Evolutionary conservation across 2,329 filamentous ascomycete genomes (phyloP), one percentile per base, ranked within the genome.

Genomic region (Triangularia setosa): DNA sequence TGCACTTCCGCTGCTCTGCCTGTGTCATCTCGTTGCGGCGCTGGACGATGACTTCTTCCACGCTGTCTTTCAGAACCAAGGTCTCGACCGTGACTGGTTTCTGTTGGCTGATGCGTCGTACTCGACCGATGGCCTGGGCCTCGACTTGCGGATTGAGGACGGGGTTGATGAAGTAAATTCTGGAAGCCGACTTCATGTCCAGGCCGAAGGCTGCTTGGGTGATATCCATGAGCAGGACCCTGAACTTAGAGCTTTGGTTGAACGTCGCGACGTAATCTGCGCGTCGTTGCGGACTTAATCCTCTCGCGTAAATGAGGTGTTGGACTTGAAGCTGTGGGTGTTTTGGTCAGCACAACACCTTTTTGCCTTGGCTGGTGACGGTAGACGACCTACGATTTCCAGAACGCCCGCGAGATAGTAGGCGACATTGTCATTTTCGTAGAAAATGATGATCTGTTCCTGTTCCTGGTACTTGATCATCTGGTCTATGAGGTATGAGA

Each of bases 361-460:
- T 1, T n/a, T 40, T 18, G 9, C 2, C 2, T 21, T 48, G n/a
- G n/a, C 14, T 48, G 11, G 12, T 25, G 44, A 4, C 18, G 12
- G 5, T 23, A n/a, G 16, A 35, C 3, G 4, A 76, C 81, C 72
- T 70, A 84, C 81, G 30, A 94, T 82, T 69, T 97, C 93, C 0
- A 98, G 82, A 28, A 90, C 87, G 72, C 93, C 88, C 0, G 92
- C 90, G 44, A 97, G 84, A 77, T 96, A 97, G 75, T 86, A 96
- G 1, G 92, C 93, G 1, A 90, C 84, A 70, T 96, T 94, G 65
- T 95, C 90, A 30, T 90, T 90, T 66, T 96, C 92, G 74, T 97
- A 97, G 75, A 98, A 98, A 9, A 97, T 84, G 60, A 97, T 86
- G 3, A 96, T 95, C 75, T 97, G 96, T 72, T 97, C 93, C 0